These are phyloP conservation scores for Ogataea pilisensis DNA, from an alignment of 805 yeast genomes.

Conservation along the genomic window DNA sequence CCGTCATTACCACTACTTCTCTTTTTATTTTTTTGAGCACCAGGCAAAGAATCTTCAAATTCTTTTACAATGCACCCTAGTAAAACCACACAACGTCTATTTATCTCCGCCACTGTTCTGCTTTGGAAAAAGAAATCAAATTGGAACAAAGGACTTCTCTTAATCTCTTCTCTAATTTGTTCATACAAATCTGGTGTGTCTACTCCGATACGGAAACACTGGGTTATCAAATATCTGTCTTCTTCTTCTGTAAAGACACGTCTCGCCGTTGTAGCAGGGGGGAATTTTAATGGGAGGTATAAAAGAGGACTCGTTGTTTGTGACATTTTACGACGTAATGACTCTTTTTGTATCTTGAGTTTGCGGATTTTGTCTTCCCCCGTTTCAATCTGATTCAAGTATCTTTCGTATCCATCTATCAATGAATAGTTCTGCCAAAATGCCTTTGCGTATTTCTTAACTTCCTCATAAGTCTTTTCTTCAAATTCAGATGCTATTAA, in stretches of 20 bases:
- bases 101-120: constrained; percentile 70
- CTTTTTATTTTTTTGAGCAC: constrained; percentile 2
- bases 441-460: constrained; percentile 66
- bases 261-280: constrained; percentile 54
- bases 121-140: constrained; percentile 86
- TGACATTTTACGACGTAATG: constrained; percentile 70
- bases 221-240: constrained; percentile 81
- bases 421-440: constrained; percentile 79
- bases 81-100: constrained; percentile 77
- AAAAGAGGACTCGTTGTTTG: constrained; percentile 67
- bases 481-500: constrained; percentile 77
- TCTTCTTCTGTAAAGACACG: constrained; percentile 82
- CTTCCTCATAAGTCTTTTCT: constrained; percentile 77
- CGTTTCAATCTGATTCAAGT: constrained; percentile 71
- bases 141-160: constrained; percentile 72
- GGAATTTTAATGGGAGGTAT: constrained; percentile 66
- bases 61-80: constrained; percentile 74
- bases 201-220: constrained; percentile 74
- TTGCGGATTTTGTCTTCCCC: constrained; percentile 83
- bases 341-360: constrained; percentile 67
- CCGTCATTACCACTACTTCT: not conserved
- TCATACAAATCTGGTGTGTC: constrained; percentile 80
- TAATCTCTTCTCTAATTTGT: constrained; percentile 66
- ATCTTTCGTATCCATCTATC: constrained; percentile 87
- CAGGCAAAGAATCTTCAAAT: constrained; percentile 32